A percentile compares a stretch with the other conserved stretches of the same genome.
Conservation (phyloP, 768 basidiomycete species). For the Collybia sp. region DNA sequence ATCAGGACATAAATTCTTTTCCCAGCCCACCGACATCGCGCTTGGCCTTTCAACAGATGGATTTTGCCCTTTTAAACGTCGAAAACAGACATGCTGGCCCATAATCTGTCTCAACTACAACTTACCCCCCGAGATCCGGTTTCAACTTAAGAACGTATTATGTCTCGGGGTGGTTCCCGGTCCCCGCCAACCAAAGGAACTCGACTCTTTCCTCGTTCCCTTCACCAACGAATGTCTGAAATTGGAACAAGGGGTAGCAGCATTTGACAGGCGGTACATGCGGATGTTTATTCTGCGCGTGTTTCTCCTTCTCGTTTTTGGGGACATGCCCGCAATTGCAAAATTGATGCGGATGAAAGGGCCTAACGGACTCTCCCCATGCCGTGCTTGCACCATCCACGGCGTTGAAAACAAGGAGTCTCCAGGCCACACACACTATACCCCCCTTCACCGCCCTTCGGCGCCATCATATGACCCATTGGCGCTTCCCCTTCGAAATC, state of each 20-base stretch:
- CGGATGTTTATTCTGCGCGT: too few species aligned
- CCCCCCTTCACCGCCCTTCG: constrained; percentile 13
- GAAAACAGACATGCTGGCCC: constrained; percentile 25
- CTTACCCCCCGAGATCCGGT: constrained; percentile 16
- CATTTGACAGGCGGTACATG: too few species aligned
- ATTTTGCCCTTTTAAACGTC: constrained; percentile 24
- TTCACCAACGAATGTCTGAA: constrained; percentile 23
- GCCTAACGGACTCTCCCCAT: constrained; percentile 30
- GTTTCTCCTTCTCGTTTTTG: constrained; percentile 22
- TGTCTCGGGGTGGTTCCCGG: constrained; percentile 33
- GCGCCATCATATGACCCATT: constrained; percentile 10
- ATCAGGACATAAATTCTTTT: constrained; percentile 23
- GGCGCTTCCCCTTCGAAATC: constrained; percentile 22
- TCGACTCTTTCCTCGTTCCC: constrained; percentile 31
- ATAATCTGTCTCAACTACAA: constrained; percentile 26
- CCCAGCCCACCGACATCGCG: constrained; percentile 28
- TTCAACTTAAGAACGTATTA: constrained; percentile 24
- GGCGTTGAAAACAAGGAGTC: constrained; percentile 11
- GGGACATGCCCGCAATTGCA: constrained; percentile 16
- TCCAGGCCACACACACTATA: constrained; percentile 11
- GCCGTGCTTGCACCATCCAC: constrained; percentile 32
- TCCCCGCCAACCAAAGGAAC: constrained; percentile 25
- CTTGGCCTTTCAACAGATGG: constrained; percentile 32
- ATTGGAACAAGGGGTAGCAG: constrained; percentile 22
- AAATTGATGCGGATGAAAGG: constrained; percentile 32